phyloP scores from a whole-genome alignment of 495 filamentous ascomycete species.

The Daldinia caldariorum region DNA sequence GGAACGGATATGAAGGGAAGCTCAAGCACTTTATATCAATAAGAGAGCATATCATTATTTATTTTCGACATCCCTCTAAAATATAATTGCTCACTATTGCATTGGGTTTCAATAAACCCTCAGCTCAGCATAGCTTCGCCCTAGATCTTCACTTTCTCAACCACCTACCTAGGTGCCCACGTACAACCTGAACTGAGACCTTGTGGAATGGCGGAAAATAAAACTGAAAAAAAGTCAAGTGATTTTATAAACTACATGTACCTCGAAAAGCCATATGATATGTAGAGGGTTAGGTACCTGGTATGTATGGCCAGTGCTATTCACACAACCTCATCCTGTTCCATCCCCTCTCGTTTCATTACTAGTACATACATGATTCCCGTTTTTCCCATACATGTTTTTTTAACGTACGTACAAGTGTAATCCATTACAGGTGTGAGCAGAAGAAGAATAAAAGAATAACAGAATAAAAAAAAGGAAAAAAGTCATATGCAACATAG shows the following conservation, averaged over 20 bases:
- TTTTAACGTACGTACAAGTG: constrained; percentile 32
- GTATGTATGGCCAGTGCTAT: constrained; percentile 17
- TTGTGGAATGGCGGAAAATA: constrained; percentile 13
- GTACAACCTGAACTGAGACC: constrained; percentile 6
- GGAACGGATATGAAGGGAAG: neutral
- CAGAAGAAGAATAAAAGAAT: too few species aligned
- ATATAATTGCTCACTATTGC: too few species aligned
- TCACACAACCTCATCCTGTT: constrained; percentile 3
- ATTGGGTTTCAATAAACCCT: neutral
- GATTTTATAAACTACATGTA: constrained; percentile 31
- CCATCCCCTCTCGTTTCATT: constrained; percentile 10
- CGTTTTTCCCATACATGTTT: constrained; percentile 11
- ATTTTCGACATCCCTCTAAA: too few species aligned
- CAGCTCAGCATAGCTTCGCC: constrained; percentile 6
- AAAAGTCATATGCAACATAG: constrained; percentile 10
- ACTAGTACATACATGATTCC: constrained; percentile 3
- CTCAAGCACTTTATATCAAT: too few species aligned
- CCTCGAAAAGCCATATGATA: constrained; percentile 22
- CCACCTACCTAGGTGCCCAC: too few species aligned
- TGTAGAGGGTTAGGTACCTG: constrained; percentile 26
- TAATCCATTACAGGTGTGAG: constrained; percentile 5
- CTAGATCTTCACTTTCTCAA: constrained; percentile 24
- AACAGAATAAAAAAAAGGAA: too few species aligned
- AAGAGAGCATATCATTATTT: too few species aligned
- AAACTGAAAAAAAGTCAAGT: constrained; percentile 20